Evolutionary conservation across 1,284 basidiomycete genomes (phyloP).

Genomic region (Fomes fomentarius): DNA sequence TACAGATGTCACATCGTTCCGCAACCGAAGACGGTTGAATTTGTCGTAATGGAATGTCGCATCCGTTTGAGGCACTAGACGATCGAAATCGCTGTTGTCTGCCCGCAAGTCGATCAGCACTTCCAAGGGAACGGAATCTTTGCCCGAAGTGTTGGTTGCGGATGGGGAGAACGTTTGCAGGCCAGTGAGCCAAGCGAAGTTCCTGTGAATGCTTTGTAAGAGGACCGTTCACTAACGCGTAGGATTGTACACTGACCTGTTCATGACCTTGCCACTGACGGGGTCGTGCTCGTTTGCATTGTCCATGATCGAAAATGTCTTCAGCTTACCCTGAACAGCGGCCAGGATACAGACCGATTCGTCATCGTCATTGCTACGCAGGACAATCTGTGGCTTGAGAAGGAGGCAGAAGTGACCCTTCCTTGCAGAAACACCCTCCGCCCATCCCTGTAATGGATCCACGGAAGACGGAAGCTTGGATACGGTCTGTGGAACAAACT

Average conservation of each 20-base stretch:
- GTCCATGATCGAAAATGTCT: constrained; percentile 85
- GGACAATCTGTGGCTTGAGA: constrained; percentile 89
- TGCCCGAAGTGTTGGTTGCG: constrained; percentile 39
- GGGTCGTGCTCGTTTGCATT: constrained; percentile 80
- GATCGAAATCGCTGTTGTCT: constrained; percentile 84
- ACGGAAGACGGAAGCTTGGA: constrained; percentile 28
- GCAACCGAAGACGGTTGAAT: constrained; percentile 89
- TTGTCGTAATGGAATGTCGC: constrained; percentile 91
- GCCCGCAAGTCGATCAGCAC: constrained; percentile 85
- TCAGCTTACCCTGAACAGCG: constrained; percentile 82
- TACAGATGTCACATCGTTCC: constrained; percentile 67
- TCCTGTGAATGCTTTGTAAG: constrained; percentile 21
- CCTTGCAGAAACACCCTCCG: constrained; percentile 63
- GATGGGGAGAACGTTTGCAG: constrained; percentile 90
- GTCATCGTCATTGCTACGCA: constrained; percentile 66
- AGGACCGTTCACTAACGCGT: no score
- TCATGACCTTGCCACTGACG: constrained; percentile 85
- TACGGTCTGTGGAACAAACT: constrained; percentile 34
- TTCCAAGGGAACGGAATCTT: constrained; percentile 80
- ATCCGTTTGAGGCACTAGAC: constrained; percentile 89
- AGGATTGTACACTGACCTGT: constrained; percentile 76
- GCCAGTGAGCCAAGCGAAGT: constrained; percentile 49
- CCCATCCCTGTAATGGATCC: constrained; percentile 74
- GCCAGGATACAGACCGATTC: constrained; percentile 79
- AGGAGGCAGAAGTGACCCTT: constrained; percentile 85